These are phyloP conservation scores for Coniferiporia sulphurascens DNA, from an alignment of 1,284 basidiomycete species.

Conservation along the genomic window DNA sequence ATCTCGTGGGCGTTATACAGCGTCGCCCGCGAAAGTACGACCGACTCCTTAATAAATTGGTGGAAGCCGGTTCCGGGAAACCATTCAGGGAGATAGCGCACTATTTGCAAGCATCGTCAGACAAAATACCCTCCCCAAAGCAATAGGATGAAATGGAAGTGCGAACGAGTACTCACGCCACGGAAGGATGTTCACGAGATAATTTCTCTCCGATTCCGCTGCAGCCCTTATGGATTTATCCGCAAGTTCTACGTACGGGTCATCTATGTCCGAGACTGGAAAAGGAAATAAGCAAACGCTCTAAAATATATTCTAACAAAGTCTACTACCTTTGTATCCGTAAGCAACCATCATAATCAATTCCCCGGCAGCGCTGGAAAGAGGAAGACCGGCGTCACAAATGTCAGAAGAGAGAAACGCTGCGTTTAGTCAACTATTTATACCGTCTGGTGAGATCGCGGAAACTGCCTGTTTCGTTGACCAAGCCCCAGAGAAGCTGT, in stretches of 20 bases:
- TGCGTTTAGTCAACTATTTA: not conserved
- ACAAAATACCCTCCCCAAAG: not conserved
- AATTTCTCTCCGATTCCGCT: constrained; percentile 8
- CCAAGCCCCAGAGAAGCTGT: not conserved
- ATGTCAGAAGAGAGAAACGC: too few species aligned
- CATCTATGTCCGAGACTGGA: constrained; percentile 2
- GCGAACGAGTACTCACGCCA: not conserved
- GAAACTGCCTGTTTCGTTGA: not conserved
- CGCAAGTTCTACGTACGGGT: constrained; percentile 18
- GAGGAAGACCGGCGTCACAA: not conserved
- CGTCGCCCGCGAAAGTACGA: constrained; percentile 19
- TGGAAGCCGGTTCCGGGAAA: constrained; percentile 26
- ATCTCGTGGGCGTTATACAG: constrained; percentile 1
- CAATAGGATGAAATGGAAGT: not conserved
- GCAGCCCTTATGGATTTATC: constrained; percentile 7
- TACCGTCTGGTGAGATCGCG: not conserved
- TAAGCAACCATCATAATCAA: constrained; percentile 11
- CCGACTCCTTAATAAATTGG: constrained; percentile 53
- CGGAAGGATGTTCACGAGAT: constrained; percentile 11
- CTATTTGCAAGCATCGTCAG: not conserved
- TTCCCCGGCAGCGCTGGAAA: constrained; percentile 3
- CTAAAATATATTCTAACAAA: not conserved
- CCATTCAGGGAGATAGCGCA: constrained; percentile 16
- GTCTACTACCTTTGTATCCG: not conserved
- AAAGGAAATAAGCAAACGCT: not conserved